Evolutionary conservation across 2,329 filamentous ascomycete genomes (phyloP).

Genomic region (Hymenoscyphus infarciens): DNA sequence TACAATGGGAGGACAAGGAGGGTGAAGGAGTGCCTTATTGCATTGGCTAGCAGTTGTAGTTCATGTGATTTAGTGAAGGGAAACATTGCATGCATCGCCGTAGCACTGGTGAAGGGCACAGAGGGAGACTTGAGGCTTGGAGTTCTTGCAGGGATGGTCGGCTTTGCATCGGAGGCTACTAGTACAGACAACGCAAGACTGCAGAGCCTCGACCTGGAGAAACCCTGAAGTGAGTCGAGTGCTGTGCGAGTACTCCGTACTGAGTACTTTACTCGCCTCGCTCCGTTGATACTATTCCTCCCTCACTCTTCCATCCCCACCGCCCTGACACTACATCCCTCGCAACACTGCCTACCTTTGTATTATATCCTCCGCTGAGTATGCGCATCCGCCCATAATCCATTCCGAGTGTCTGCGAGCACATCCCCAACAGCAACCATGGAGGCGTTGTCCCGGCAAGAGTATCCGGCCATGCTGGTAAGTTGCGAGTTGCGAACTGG

Average conservation of each 20-base stretch:
- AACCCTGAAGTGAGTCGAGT: neutral
- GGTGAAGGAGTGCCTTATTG: neutral
- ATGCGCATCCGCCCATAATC: slow-evolving; percentile 29
- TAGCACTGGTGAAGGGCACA: neutral
- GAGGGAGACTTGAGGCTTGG: neutral
- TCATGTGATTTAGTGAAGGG: neutral
- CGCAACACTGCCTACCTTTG: slow-evolving; percentile 12
- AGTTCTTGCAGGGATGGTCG: neutral
- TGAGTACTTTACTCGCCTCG: too few relatives aligned
- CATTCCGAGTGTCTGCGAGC: slow-evolving; percentile 24
- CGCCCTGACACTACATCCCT: slow-evolving; percentile 9
- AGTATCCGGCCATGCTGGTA: slow-evolving; percentile 95
- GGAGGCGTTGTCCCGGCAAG: slow-evolving; percentile 76
- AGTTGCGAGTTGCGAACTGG: slow-evolving; percentile 39
- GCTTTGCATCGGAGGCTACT: neutral
- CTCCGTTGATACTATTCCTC: neutral
- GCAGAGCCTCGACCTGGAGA: slow-evolving; percentile 2
- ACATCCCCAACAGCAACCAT: slow-evolving; percentile 43
- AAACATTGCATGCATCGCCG: neutral
- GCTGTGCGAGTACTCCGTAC: neutral
- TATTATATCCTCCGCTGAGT: slow-evolving; percentile 25
- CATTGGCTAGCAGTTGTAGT: neutral
- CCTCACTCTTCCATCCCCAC: neutral
- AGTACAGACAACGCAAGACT: neutral
- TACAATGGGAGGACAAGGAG: neutral